phyloP scores from a whole-genome alignment of 441 rosid genomes.

The Cnidoscolus chayamansa region DNA sequence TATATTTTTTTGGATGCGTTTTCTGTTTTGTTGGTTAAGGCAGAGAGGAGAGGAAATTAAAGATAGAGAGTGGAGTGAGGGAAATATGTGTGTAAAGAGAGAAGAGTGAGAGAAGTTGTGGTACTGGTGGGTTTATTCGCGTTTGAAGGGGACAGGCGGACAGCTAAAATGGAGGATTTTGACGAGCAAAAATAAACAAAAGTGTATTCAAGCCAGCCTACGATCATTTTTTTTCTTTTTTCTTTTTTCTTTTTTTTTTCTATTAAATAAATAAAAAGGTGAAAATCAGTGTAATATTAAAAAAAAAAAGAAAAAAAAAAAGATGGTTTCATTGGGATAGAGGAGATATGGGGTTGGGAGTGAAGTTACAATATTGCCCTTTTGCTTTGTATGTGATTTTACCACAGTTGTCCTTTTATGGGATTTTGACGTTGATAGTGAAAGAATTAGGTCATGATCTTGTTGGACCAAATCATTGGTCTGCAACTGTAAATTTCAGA shows the following conservation, averaged over 20 bases:
- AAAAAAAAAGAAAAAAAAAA: conserved; percentile 21
- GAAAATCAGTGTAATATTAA: background rate
- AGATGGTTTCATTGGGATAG: conserved; percentile 28
- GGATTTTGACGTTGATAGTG: too few species aligned
- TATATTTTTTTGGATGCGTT: background rate
- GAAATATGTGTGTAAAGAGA: conserved; percentile 26
- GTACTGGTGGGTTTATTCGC: conserved; percentile 60
- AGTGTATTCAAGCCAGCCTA: background rate
- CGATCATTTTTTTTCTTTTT: background rate
- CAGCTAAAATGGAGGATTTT: conserved; percentile 71
- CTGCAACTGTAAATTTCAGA: background rate
- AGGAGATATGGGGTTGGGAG: conserved; percentile 13
- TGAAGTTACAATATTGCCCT: conserved; percentile 40
- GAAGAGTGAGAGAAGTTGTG: conserved; percentile 42
- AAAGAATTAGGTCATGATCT: background rate
- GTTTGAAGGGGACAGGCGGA: conserved; percentile 70
- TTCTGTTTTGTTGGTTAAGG: background rate
- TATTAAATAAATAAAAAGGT: too few species aligned
- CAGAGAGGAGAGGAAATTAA: conserved; percentile 4
- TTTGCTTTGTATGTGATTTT: conserved; percentile 21
- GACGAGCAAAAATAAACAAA: conserved; percentile 32
- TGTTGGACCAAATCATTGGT: conserved; percentile 13
- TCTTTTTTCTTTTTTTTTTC: background rate
- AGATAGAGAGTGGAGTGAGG: conserved; percentile 31
- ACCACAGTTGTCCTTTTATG: conserved; percentile 8